phyloP scores from a whole-genome alignment of 352 stramenopile genomes.

The Pseudoperonospora humuli region DNA sequence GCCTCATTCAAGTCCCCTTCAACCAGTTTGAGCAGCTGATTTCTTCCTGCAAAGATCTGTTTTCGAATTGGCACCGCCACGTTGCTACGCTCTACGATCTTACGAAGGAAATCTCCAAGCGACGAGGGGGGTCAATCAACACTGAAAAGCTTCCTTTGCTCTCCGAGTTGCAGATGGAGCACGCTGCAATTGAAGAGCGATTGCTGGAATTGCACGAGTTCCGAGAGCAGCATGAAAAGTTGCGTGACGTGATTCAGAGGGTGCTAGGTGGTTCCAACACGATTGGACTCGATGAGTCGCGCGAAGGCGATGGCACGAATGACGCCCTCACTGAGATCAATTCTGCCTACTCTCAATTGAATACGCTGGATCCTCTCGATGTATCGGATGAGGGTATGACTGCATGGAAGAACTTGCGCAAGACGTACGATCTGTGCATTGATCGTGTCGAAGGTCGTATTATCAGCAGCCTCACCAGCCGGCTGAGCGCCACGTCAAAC shows the following conservation, averaged over 20 bases:
- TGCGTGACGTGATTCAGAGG: constrained; percentile 81
- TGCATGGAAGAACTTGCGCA: constrained; percentile 81
- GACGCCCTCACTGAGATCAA: constrained; percentile 85
- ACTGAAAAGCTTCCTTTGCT: constrained; percentile 72
- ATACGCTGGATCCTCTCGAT: constrained; percentile 75
- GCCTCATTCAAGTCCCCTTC: constrained; percentile 77
- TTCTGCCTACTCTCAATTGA: constrained; percentile 81
- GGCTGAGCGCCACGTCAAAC: constrained; percentile 81
- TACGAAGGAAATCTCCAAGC: constrained; percentile 80
- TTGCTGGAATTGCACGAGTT: constrained; percentile 87
- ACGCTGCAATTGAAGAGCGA: constrained; percentile 80
- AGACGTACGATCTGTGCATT: constrained; percentile 88
- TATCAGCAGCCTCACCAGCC: constrained; percentile 83
- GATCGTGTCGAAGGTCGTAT: constrained; percentile 90
- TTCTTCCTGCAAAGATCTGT: constrained; percentile 75
- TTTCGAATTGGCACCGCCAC: constrained; percentile 82
- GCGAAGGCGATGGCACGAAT: constrained; percentile 55
- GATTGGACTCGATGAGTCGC: constrained; percentile 26
- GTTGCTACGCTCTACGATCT: constrained; percentile 80
- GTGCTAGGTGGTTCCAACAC: constrained; percentile 58
- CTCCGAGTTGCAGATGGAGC: constrained; percentile 81
- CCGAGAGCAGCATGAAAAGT: constrained; percentile 86
- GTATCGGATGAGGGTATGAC: constrained; percentile 73
- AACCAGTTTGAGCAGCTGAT: constrained; percentile 77
- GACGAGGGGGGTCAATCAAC: constrained; percentile 70